Evolutionary conservation across 148 eudicot species (phyloP), one percentile per base, ranked within the genome.

Genomic region (Nepenthes mirabilis): DNA sequence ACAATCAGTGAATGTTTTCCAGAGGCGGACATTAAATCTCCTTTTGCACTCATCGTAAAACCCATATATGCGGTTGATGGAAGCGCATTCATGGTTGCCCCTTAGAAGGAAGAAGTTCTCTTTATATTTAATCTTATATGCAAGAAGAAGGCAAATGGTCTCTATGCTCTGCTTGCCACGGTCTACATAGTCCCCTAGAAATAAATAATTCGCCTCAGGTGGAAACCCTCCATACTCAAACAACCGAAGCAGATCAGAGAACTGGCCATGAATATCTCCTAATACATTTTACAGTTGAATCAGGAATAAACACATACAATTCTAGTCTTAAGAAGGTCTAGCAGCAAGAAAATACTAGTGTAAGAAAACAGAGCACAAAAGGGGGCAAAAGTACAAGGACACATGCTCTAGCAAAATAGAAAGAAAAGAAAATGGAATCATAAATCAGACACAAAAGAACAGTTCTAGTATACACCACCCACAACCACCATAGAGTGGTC

Each of bases 111-210:
- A 85, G 65, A 85, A 85, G 76, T 85, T 85, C 66, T 85, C 91
- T 75, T 85, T 85, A 72, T 85, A 82, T 49, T 85, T 85, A 66
- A 85, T 82, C 77, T 85, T 85, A 81, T 85, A 85, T 48, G 91
- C 82, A 50, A 85, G 84, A 54, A 82, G 91, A 65, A 85, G 91
- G 75, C 91, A 85, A 61, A 85, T 85, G 40, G 91, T 80, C 70
- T 86, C 88, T 64, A 86, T 78, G 74, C 93, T 80, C 69, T 86
- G 88, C 78, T 86, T 86, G 70, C 93, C 93, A 68, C 93, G 93
- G 64, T 86, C 93, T 33, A 86, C 93, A 68, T 86, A 86, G 63
- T 86, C 93, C 57, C 93, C 93, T 57, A 86, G 62, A 74, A 86
- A 86, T 63, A 86, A 74, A 71, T 82, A 86, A 71, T 80, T 86